Percentiles rank a stretch among this genome's conserved stretches.
Conservation (phyloP, 2,329 filamentous ascomycete genomes). For the Botrytis tulipae region DNA sequence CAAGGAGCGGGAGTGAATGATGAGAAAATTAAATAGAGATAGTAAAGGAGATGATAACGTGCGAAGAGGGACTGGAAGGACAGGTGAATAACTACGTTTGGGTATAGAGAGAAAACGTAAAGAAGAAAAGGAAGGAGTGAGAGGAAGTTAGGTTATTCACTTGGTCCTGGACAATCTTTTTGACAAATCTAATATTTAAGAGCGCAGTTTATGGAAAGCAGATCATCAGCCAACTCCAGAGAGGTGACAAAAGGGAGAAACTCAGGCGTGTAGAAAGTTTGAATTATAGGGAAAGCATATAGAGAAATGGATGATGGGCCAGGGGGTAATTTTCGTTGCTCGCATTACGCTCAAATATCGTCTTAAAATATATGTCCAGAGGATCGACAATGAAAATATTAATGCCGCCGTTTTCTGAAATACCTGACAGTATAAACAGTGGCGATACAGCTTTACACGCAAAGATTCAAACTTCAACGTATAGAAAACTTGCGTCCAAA, state of each 20-base stretch:
- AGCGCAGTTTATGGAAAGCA: neutral
- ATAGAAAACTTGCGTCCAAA: neutral
- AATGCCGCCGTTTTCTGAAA: neutral
- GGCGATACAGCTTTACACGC: neutral
- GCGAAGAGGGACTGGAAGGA: neutral
- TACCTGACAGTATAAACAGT: neutral
- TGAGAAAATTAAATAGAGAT: neutral
- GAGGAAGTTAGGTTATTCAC: neutral
- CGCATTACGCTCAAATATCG: neutral
- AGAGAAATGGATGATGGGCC: neutral
- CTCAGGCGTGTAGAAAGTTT: neutral
- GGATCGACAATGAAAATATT: neutral
- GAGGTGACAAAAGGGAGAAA: too few relatives aligned
- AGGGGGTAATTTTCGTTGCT: neutral
- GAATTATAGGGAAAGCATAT: neutral
- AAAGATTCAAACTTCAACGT: neutral
- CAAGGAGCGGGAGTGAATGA: neutral
- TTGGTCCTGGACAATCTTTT: neutral
- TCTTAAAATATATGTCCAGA: neutral
- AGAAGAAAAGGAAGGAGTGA: neutral
- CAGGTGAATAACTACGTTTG: neutral
- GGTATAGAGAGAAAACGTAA: neutral
- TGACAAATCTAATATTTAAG: neutral
- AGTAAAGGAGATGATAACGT: neutral
- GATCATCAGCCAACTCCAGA: neutral